Base-by-base conservation (phyloP, 140 eudicot species). In the Bidens hawaiensis region DNA sequence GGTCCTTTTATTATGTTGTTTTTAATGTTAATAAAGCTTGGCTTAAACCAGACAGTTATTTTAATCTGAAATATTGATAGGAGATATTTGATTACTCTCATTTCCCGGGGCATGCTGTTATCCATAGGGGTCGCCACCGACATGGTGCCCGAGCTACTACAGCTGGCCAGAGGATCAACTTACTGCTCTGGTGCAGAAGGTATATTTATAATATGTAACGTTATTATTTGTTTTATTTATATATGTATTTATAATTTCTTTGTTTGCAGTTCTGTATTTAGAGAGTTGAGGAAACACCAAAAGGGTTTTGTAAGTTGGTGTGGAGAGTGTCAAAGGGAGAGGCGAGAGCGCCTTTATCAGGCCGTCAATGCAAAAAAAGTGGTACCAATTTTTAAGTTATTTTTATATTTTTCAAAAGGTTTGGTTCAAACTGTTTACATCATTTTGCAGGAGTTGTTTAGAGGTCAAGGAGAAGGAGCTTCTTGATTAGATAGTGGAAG, bases 131-230 rank as follows among this genome's bases (percentile, higher is more conserved):
- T 61, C 98, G 96, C 60, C 96, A 87, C 69, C 84, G 99, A 21
- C 99, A 93, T 81, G 96, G 95, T 67, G 99, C 95, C 47, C 75
- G 96, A 75, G 94, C 99, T 48, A 93, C 94, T 52, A 85, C 87
- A 56, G 56, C 81, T 49, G 99, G 99, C 28, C 65, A 73, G 55
- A 83, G 99, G 64, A 65, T 83, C 18, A 93, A 93, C 72, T 72
- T 88, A 67, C 63, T 93, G 23, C 62, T 93, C 54, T 93, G 96
- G 96, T 93, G 99, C 74, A 83, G 95, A 79, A 93, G 95, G 99
- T 93, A 81, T 21, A 59, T 14, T n/a, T n/a, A n/a, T n/a, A n/a
- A n/a, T n/a, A n/a, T n/a, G n/a, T n/a, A n/a, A n/a, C n/a, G n/a
- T 41, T 41, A 41, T 41, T 42, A 14, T 13, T 42, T 13, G 6